Conservation (phyloP, 1,139 yeast genomes). For the Geotrichum restrictum region DNA sequence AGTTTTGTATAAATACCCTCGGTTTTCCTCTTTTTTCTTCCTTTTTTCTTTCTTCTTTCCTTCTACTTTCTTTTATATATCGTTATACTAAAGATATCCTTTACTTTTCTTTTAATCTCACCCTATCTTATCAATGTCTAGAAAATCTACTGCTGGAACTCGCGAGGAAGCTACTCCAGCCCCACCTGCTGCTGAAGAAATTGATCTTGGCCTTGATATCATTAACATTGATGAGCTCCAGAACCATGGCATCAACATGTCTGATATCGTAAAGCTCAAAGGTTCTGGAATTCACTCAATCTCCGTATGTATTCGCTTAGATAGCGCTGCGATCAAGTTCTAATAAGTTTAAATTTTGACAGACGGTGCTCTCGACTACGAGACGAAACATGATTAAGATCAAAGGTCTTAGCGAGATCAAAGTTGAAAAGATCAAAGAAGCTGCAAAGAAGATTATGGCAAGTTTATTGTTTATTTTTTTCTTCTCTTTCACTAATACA, state of each 20-base stretch:
- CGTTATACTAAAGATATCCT: no score
- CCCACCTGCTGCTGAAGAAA: constrained; percentile 5
- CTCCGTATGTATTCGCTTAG: constrained; percentile 44
- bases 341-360: constrained; percentile 2
- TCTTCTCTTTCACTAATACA: neutral
- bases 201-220: constrained; percentile 27
- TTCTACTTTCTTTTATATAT: no score
- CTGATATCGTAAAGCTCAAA: constrained; percentile 53
- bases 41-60: neutral
- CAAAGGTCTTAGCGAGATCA: constrained; percentile 54
- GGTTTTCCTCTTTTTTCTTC: neutral
- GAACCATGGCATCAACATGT: constrained; percentile 54
- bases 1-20: neutral
- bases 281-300: constrained; percentile 53
- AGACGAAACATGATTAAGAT: constrained; percentile 51
- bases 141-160: constrained; percentile 11
- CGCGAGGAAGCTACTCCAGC: constrained; percentile 11
- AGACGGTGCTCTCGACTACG: constrained; percentile 54
- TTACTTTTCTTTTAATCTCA: neutral
- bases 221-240: constrained; percentile 54
- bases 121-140: constrained; percentile 10
- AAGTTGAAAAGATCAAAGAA: constrained; percentile 60
- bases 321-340: no score
- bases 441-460: constrained; percentile 52
- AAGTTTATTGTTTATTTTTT: constrained; percentile 19